Evolutionary conservation across 805 yeast genomes (phyloP).

Genomic region (Hanseniaspora jakobsenii): DNA sequence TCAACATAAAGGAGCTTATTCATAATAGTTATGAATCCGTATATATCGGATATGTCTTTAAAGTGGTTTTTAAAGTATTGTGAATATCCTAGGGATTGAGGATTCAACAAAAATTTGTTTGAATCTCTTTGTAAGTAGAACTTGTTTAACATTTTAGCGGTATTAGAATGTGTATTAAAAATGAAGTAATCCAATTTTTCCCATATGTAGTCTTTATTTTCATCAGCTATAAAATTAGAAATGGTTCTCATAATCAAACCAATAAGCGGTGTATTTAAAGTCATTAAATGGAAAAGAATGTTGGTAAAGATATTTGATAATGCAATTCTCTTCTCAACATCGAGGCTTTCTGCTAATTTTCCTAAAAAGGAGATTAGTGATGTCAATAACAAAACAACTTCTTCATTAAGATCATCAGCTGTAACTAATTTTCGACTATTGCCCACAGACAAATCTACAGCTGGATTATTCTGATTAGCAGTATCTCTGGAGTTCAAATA

Average conservation of each 20-base stretch:
- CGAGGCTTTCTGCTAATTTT: constrained; percentile 34
- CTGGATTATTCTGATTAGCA: too few relatives aligned
- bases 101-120: constrained; percentile 16
- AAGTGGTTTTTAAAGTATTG: constrained; percentile 36
- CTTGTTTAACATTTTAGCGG: constrained; percentile 16
- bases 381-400: constrained; percentile 59
- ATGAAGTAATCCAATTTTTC: constrained; percentile 57
- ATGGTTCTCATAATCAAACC: constrained; percentile 50
- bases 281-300: constrained; percentile 35
- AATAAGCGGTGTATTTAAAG: constrained; percentile 36
- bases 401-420: constrained; percentile 59
- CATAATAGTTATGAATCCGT: constrained; percentile 22
- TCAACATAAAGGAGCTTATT: neutral
- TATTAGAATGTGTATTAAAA: constrained; percentile 28
- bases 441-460: too few relatives aligned
- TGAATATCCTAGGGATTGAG: constrained; percentile 18
- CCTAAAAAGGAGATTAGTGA: constrained; percentile 60
- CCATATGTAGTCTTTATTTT: constrained; percentile 46
- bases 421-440: constrained; percentile 25
- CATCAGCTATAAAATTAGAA: constrained; percentile 39
- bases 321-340: constrained; percentile 21
- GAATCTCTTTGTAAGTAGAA: constrained; percentile 20
- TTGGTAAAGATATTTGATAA: constrained; percentile 25
- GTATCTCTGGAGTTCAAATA: too few relatives aligned
- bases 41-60: constrained; percentile 50